Evolutionary conservation across 2,329 filamentous ascomycete genomes (phyloP).

Genomic region (Cytospora mali): DNA sequence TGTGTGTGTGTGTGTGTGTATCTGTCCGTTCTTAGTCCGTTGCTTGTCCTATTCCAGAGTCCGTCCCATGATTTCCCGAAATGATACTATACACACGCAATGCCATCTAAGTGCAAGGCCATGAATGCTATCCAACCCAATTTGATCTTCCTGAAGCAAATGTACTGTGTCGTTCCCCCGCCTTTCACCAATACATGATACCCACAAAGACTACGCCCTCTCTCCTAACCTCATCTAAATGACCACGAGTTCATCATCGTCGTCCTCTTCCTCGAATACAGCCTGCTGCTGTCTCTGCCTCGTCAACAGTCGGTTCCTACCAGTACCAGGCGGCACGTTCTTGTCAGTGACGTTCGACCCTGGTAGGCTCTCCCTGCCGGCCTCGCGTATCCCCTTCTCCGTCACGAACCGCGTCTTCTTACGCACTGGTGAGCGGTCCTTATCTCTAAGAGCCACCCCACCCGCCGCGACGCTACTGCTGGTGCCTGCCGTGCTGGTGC

Average conservation of each 20-base stretch:
- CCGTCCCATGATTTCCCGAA: background rate
- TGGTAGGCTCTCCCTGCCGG: slow-evolving; percentile 69
- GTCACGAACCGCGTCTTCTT: slow-evolving; percentile 83
- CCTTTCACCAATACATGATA: background rate
- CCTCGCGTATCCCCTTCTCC: slow-evolving; percentile 75
- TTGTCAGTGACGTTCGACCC: slow-evolving; percentile 15
- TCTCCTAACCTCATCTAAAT: slow-evolving; percentile 35
- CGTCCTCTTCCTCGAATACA: slow-evolving; percentile 45
- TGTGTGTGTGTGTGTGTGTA: background rate
- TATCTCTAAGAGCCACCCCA: slow-evolving; percentile 16
- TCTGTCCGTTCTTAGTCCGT: background rate
- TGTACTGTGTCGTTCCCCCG: background rate
- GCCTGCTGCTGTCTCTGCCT: slow-evolving; percentile 36
- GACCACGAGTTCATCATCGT: slow-evolving; percentile 55
- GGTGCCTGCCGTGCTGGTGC: slow-evolving; percentile 37
- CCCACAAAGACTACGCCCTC: background rate
- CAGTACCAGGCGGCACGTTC: slow-evolving; percentile 7
- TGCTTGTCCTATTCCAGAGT: background rate
- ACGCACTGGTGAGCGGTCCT: slow-evolving; percentile 52
- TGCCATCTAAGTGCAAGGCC: background rate
- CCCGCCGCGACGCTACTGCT: slow-evolving; percentile 26
- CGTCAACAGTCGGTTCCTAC: slow-evolving; percentile 1
- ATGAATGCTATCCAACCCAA: background rate
- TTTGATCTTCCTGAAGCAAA: background rate
- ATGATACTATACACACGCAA: background rate